Evolutionary conservation across 202 grass and related monocot species (phyloP).

Genomic region (Brachypodium distachyon): DNA sequence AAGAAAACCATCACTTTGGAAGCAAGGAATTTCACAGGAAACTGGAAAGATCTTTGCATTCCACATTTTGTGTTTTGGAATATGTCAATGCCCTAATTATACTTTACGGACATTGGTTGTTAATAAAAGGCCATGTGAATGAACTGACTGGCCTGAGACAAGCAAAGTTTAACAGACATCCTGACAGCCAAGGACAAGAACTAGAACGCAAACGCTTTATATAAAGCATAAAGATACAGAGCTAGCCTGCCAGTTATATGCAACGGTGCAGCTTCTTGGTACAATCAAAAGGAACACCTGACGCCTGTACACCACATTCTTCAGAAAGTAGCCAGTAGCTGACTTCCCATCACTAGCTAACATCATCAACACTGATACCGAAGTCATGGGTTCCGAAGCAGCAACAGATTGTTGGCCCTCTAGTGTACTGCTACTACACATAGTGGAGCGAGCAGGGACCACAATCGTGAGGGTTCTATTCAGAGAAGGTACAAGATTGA

Average conservation of each 20-base stretch:
- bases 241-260: not conserved
- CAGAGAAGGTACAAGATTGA: constrained; percentile 2
- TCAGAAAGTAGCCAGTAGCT: not conserved
- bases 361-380: not conserved
- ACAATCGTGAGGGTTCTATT: not conserved
- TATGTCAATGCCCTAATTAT: not conserved
- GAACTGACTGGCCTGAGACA: not conserved
- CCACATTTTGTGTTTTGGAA: not conserved
- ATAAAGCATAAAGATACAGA: not conserved
- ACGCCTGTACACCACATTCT: not conserved
- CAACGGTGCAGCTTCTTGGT: not conserved
- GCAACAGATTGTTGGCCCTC: not conserved
- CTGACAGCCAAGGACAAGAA: not conserved
- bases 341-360: not conserved
- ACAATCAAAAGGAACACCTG: not conserved
- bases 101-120: not conserved
- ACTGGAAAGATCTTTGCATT: not conserved
- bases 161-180: not conserved
- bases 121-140: not conserved
- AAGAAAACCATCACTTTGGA: not conserved
- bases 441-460: not conserved
- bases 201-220: not conserved
- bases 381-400: not conserved
- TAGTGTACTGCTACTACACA: not conserved
- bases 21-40: no score